Base-by-base conservation (phyloP, 768 basidiomycete genomes). In the Hericium erinaceus region DNA sequence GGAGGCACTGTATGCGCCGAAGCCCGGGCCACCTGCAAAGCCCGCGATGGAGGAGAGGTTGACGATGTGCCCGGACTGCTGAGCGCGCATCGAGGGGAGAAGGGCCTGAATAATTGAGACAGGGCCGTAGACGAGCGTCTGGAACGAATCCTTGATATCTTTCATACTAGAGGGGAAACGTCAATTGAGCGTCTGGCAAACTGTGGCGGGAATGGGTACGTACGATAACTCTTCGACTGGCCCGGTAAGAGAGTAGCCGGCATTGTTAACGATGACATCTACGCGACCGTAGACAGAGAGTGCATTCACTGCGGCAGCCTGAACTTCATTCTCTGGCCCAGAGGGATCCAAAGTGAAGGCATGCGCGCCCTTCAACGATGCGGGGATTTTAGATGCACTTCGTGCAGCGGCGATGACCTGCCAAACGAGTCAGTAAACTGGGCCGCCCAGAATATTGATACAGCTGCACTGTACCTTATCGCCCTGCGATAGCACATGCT, bases 101-200 rank as follows among this genome's bases (percentile, higher is more conserved):
- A 69, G 60, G 4, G 67, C 57, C 52, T 70, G 66, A 11, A 63
- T 66, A 52, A 70, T 59, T 4, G 66, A 65, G 52, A 67, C 54
- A 6, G 63, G 58, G 9, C 67, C 66, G 49, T 67, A 70, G 39
- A 70, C 58, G 56, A 66, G 66, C 11, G 64, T 60, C 54, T 68
- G 65, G 60, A 70, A 69, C 55, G 67, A 58, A 15, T 49, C 55
- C 39, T 33, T 44, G 44, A 56, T 56, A 10, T 67, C 64, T 7
- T 52, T 46, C 38, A 39, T 15, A n/a, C 61, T 62, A 51, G 9
- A 37, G 13, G 9, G 28, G 12, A 4, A 7, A 20, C 22, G 49
- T 51, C 37, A 48, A 33, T 13, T 26, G 28, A 26, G 26, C 26
- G 7, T 33, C 33, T 33, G 33, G 7, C 9, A 8, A 33, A 16